Conservation (phyloP, 768 basidiomycete species). For the Psilocybe subaeruginosa region DNA sequence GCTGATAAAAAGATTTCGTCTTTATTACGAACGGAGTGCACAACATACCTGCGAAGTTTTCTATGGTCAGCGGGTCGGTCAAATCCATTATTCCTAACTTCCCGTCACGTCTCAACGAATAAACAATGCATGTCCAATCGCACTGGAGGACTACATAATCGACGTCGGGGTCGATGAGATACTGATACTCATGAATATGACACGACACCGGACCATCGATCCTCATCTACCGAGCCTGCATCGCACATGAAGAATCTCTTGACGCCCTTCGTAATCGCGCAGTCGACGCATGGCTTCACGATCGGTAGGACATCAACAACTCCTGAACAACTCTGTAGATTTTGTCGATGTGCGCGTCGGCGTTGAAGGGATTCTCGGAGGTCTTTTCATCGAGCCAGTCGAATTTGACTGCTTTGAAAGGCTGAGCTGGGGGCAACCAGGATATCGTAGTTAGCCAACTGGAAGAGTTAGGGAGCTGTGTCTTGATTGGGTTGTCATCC, state of each 20-base stretch:
- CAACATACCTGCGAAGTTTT: background rate
- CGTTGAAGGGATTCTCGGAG: slow-evolving; percentile 28
- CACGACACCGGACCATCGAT: background rate
- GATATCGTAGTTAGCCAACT: too few relatives aligned
- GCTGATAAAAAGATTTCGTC: background rate
- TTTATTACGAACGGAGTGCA: background rate
- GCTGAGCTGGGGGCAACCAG: too few relatives aligned
- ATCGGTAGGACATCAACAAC: slow-evolving; percentile 16
- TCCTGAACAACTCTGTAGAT: slow-evolving; percentile 22
- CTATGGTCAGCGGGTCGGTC: background rate
- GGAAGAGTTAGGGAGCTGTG: background rate
- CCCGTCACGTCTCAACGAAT: too few relatives aligned
- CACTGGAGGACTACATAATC: background rate
- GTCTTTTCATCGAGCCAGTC: slow-evolving; percentile 24
- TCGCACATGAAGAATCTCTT: slow-evolving; percentile 30
- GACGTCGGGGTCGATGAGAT: background rate
- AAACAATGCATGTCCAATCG: background rate
- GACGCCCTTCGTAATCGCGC: slow-evolving; percentile 27
- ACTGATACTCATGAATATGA: background rate
- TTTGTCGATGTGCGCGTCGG: slow-evolving; percentile 22
- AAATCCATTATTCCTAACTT: too few relatives aligned
- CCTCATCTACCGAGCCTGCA: slow-evolving; percentile 16
- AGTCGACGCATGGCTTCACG: slow-evolving; percentile 32
- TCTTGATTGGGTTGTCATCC: too few relatives aligned
- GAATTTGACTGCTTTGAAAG: background rate